phyloP scores from a whole-genome alignment of 371 early-diverging fungal genomes.

The Neoconidiobolus thromboides region DNA sequence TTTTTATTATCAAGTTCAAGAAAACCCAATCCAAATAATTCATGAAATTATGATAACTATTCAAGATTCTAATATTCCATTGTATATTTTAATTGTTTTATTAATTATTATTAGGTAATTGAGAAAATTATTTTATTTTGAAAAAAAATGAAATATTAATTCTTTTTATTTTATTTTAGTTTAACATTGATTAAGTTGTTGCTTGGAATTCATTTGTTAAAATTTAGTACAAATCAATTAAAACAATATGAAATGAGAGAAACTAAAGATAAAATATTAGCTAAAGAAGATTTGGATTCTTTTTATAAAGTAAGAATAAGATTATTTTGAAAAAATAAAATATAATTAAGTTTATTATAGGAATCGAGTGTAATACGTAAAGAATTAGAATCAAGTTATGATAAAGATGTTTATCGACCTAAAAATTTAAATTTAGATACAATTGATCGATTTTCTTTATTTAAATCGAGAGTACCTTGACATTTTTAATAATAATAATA shows the following conservation, averaged over 20 bases:
- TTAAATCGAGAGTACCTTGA: constrained; percentile 73
- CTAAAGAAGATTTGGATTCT: background rate
- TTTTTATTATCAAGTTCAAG: too few species aligned
- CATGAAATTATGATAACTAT: background rate
- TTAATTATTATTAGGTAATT: constrained; percentile 12
- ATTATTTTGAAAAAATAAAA: background rate
- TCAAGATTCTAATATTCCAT: background rate
- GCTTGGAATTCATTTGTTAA: constrained; percentile 20
- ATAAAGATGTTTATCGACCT: constrained; percentile 7
- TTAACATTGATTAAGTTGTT: constrained; percentile 44
- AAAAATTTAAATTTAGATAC: constrained; percentile 49
- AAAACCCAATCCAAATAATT: too few species aligned
- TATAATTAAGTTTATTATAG: background rate
- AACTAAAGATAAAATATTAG: background rate
- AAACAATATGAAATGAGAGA: too few species aligned
- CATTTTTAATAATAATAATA: too few species aligned
- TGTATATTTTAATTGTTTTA: background rate
- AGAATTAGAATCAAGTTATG: background rate
- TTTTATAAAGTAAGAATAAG: background rate
- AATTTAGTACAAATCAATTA: too few species aligned
- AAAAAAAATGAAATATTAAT: background rate
- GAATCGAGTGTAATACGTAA: constrained; percentile 8
- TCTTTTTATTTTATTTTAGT: background rate
- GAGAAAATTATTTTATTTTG: too few species aligned
- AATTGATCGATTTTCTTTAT: constrained; percentile 76